Base-by-base conservation (phyloP, 1,139 yeast genomes). In the Nakaseomyces uthaithaninus region DNA sequence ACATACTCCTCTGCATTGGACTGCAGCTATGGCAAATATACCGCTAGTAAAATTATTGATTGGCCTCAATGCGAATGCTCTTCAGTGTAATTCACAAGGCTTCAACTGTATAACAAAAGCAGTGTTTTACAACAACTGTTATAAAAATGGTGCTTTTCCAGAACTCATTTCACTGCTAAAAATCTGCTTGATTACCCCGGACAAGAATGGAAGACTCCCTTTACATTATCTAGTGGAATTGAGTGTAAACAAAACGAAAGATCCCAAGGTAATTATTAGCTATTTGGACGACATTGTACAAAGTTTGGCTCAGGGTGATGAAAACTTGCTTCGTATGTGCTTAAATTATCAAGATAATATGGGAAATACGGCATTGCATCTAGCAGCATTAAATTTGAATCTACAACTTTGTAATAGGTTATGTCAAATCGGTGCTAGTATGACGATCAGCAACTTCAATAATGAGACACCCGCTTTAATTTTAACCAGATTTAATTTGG, bases 1-100 rank as follows among this genome's bases (percentile, higher is more conserved):
- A 0, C 96, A 91, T 54, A 84, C 96, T 0, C 87, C 96, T 1
- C 72, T 91, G 49, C 97, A 91, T 60, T 91, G 98, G 98, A 95
- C 97, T 0, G 77, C 94, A 9, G 87, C 97, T 0, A 81, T 91
- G 69, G 96, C 95, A 7, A 80, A 83, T 50, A 65, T 77, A 41
- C 75, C 75, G 33, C 72, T 89, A 59, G 76, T 87, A 39, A 84
- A 80, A 49, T 65, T 85, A 16, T 63, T 91, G 19, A 60, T 87
- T 16, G 74, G 74, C 14, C 43, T 58, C 20, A 87, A 91, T 6
- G 94, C 95, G 2, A 81, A 84, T 54, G 80, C 89, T 4, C 63
- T 81, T 33, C 78, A 77, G 10, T 78, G 82, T 16, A 91, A 87
- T 56, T 67, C 72, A 44, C 69, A 73, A 38, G 97, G 96, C 0